Base-by-base conservation (phyloP, 352 stramenopile species). In the Phytophthora sp. region DNA sequence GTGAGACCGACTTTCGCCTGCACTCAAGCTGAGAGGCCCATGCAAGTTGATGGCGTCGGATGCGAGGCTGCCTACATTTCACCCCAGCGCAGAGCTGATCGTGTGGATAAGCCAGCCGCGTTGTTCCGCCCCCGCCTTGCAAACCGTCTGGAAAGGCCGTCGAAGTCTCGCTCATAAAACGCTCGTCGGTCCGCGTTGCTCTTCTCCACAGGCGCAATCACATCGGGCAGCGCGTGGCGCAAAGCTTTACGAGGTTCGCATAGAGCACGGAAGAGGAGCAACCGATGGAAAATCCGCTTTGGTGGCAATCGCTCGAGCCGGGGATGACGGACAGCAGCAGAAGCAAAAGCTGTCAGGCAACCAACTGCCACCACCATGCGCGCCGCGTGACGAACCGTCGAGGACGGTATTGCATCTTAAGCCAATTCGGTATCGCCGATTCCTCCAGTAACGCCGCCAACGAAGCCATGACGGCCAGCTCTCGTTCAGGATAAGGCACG, bases 131-230 rank as follows among this genome's bases (percentile, higher is more conserved):
- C 62, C 26, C 43, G 28, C 39, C 50, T 53, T 68, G 50, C 46
- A 72, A 63, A 56, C 38, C 51, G 63, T 21, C 57, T 68, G 63
- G 62, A 57, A 66, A 71, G 62, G 30, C 62, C 56, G 26, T 38
- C 42, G n/a, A 62, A 18, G 5, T 11, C 17, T 56, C 35, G 38
- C 30, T 54, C 54, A 66, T 66, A 61, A 61, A 70, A 62, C 42
- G 42, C 37, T 62, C 43, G 30, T 38, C 28, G 23, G 23, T 21
- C 37, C 31, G 38, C 45, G 28, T 38, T 24, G 24, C 30, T 37
- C 43, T 46, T 32, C n/a, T 5, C 26, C 5, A 1, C 46, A 62
- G 59, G 34, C 59, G 34, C 59, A 67, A 67, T 67, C 59, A 62
- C 34, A 44, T 18, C 37, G 5, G 37, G 6, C 26, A 30, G 45